These are phyloP conservation scores for Blastocystis sp. DNA, from an alignment of 352 stramenopile species.

Conservation along the genomic window DNA sequence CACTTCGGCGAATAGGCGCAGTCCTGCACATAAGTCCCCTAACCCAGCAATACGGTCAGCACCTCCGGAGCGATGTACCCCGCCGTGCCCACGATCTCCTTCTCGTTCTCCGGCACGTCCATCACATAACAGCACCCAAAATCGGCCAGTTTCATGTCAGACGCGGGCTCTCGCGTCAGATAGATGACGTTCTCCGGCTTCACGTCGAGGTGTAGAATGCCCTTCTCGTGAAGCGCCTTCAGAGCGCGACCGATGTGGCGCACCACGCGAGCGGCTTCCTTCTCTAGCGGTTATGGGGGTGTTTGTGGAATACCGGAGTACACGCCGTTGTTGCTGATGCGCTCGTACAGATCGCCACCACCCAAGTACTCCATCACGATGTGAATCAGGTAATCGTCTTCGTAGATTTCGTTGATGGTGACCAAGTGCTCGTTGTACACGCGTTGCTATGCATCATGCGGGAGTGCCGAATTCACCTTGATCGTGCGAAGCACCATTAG, in stretches of 20 bases:
- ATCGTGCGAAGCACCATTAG: conserved; percentile 40
- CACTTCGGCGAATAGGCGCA: conserved; percentile 5
- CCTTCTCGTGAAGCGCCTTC: conserved; percentile 19
- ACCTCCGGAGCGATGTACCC: conserved; percentile 64
- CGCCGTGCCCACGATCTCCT: conserved; percentile 52
- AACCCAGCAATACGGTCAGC: background rate
- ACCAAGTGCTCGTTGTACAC: conserved; percentile 55
- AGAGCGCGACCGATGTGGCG: conserved; percentile 36
- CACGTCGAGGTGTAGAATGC: conserved; percentile 67
- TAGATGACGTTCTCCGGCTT: conserved; percentile 68
- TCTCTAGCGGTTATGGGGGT: background rate
- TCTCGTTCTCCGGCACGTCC: background rate
- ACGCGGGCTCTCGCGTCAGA: conserved; percentile 9
- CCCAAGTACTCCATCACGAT: conserved; percentile 65
- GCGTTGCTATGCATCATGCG: conserved; percentile 24
- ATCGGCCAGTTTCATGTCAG: conserved; percentile 64
- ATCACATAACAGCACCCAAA: conserved; percentile 55
- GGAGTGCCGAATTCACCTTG: conserved; percentile 1
- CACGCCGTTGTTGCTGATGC: background rate
- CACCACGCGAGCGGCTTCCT: conserved; percentile 38
- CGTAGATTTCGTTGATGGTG: conserved; percentile 65
- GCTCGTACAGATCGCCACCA: conserved; percentile 56
- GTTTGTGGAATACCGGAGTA: background rate
- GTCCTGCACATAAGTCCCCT: conserved; percentile 5
- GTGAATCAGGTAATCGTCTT: conserved; percentile 68